These are phyloP conservation scores for Citrus glauca DNA, from an alignment of 345 rosid species.

Conservation along the genomic window DNA sequence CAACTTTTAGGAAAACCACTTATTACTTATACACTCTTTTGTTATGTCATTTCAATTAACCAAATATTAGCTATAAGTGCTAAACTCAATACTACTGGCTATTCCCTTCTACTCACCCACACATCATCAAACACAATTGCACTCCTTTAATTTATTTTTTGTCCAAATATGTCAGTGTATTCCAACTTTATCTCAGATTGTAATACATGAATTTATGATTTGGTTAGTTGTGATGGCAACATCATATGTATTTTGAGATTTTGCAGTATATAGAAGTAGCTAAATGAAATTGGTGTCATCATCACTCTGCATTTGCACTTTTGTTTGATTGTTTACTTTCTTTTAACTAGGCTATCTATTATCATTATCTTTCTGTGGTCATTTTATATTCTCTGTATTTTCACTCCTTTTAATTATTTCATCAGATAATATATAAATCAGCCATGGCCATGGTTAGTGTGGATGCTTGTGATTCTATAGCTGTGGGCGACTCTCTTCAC, in stretches of 20 bases:
- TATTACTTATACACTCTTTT: not conserved
- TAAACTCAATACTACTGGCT: not conserved
- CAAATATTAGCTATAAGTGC: not conserved
- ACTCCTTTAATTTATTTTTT: too few relatives aligned
- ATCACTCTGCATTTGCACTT: not conserved
- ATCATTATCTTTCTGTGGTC: not conserved
- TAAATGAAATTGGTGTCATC: not conserved
- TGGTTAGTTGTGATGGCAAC: too few relatives aligned
- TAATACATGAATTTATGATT: too few relatives aligned
- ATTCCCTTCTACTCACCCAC: not conserved
- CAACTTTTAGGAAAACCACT: not conserved
- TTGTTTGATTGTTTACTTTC: not conserved
- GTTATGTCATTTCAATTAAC: not conserved
- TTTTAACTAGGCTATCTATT: not conserved
- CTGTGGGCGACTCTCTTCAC: constrained; percentile 89
- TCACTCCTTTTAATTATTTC: not conserved
- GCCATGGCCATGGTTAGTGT: constrained; percentile 72
- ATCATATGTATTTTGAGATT: too few relatives aligned
- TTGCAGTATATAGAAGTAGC: too few relatives aligned
- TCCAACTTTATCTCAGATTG: too few relatives aligned
- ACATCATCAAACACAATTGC: not conserved
- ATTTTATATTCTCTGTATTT: not conserved
- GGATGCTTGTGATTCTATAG: constrained; percentile 54
- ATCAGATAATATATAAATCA: constrained; percentile 73
- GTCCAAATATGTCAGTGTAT: too few relatives aligned